Evolutionary conservation across 2,329 filamentous ascomycete genomes (phyloP).

Genomic region (Cercospora nicotianae): DNA sequence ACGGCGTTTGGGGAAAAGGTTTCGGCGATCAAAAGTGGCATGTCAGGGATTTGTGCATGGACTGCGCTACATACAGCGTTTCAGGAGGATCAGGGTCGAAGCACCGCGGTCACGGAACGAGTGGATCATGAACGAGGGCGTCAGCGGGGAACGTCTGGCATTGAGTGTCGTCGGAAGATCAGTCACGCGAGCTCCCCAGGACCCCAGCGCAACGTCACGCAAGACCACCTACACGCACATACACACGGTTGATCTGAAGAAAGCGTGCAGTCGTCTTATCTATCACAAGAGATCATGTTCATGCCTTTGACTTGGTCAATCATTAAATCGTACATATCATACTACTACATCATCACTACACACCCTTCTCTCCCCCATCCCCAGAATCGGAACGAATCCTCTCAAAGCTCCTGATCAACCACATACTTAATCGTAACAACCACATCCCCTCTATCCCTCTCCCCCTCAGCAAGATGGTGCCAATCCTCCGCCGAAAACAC

Average conservation of each 20-base stretch:
- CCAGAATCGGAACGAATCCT: not conserved
- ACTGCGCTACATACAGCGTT: not conserved
- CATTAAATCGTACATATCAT: not conserved
- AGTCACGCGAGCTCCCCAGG: not conserved
- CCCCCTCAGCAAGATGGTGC: too few species aligned
- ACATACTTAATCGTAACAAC: too few species aligned
- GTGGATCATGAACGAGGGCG: not conserved
- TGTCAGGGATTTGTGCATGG: not conserved
- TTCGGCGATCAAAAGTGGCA: not conserved
- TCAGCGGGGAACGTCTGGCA: not conserved
- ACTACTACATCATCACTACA: not conserved
- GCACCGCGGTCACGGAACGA: not conserved
- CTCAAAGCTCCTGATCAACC: too few species aligned
- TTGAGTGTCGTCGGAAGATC: not conserved
- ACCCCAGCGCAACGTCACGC: not conserved
- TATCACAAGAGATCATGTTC: not conserved
- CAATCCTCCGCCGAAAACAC: too few species aligned
- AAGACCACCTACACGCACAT: not conserved
- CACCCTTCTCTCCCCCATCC: not conserved
- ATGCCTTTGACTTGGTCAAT: not conserved
- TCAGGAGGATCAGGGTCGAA: not conserved
- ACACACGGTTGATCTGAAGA: not conserved
- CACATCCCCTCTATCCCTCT: too few species aligned
- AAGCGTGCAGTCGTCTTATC: not conserved
- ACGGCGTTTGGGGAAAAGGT: not conserved